Conservation (phyloP, 768 basidiomycete genomes). For the Chiua virens region DNA sequence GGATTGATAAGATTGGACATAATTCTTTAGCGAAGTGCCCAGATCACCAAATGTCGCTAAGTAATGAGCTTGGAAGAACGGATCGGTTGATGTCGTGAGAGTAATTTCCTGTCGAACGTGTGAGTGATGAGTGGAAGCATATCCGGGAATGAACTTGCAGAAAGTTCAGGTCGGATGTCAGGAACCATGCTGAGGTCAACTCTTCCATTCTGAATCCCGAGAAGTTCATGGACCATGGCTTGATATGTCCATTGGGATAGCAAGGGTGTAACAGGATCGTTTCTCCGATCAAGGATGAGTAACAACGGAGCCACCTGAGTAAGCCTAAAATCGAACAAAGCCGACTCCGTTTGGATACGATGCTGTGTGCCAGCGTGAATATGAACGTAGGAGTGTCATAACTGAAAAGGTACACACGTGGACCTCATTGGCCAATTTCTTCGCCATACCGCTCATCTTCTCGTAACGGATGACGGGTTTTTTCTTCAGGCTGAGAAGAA, state of each 20-base stretch:
- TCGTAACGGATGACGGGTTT: conserved; percentile 94
- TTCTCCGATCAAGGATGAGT: conserved; percentile 90
- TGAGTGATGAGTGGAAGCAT: conserved; percentile 8
- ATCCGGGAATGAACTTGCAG: conserved; percentile 46
- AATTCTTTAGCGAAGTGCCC: conserved; percentile 85
- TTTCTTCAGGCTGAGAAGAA: conserved; percentile 93
- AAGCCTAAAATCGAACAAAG: conserved; percentile 88
- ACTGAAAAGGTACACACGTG: conserved; percentile 49
- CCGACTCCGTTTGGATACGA: conserved; percentile 74
- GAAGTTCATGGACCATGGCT: conserved; percentile 97
- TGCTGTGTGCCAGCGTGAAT: conserved; percentile 47
- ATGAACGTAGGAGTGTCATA: not conserved
- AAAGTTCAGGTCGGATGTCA: conserved; percentile 82
- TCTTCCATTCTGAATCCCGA: conserved; percentile 92
- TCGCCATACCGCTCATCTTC: conserved; percentile 89
- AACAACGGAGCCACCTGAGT: conserved; percentile 88
- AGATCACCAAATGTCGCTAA: conserved; percentile 96
- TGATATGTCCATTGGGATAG: conserved; percentile 99
- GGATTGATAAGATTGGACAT: conserved; percentile 91
- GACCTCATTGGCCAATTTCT: conserved; percentile 83
- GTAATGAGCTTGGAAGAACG: conserved; percentile 90
- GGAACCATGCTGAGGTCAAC: conserved; percentile 84
- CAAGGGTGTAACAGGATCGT: conserved; percentile 95
- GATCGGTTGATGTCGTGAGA: conserved; percentile 84
- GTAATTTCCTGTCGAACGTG: conserved; percentile 75